A percentile compares a stretch with the other conserved stretches of the same genome.
Conservation (phyloP, 495 filamentous ascomycete genomes). For the Trichocladium uniseriatum region DNA sequence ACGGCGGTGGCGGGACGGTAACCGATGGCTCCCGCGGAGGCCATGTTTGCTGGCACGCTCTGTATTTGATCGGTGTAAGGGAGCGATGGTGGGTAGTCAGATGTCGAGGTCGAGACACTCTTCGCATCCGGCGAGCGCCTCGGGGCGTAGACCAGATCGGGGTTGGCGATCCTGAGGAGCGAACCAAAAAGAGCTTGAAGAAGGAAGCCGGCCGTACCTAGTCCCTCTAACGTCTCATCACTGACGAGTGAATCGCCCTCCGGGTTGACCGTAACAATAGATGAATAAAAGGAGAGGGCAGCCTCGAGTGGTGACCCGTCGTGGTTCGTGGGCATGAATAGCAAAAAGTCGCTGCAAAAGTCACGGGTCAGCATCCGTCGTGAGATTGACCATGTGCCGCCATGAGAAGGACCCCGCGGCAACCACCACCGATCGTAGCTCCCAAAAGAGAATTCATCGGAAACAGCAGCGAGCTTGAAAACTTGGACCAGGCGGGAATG, state of each 20-base stretch:
- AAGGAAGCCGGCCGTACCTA: constrained; percentile 89
- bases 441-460: background rate
- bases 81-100: background rate
- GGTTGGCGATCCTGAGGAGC: constrained; percentile 49
- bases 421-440: background rate
- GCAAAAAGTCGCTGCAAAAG: constrained; percentile 69
- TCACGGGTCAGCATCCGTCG: constrained; percentile 2
- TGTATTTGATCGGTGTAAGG: constrained; percentile 5
- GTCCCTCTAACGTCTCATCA: constrained; percentile 77
- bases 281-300: constrained; percentile 84
- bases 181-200: constrained; percentile 56
- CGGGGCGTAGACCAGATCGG: constrained; percentile 8
- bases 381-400: background rate
- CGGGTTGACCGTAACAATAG: constrained; percentile 78
- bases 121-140: constrained; percentile 4
- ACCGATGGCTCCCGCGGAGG: constrained; percentile 8
- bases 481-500: no score
- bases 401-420: background rate
- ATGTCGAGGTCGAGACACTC: constrained; percentile 2
- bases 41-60: constrained; percentile 10
- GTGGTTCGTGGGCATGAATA: constrained; percentile 68
- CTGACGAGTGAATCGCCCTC: constrained; percentile 92
- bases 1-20: constrained; percentile 9
- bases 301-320: constrained; percentile 62
- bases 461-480: background rate